Conservation (phyloP, 495 filamentous ascomycete species). For the Penicilliopsis zonata region DNA sequence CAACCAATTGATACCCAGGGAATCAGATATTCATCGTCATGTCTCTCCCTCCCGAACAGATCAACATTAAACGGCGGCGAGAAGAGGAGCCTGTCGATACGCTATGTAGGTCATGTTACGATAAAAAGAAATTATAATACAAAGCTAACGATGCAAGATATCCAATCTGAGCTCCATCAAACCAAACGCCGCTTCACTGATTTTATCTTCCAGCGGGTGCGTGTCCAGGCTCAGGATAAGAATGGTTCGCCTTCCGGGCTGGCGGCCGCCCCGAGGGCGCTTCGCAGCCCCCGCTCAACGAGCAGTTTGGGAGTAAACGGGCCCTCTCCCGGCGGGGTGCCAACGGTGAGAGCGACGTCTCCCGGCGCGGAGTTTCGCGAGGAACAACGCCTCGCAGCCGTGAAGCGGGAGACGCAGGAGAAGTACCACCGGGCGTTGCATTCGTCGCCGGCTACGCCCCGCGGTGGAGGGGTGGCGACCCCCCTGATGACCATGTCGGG, state of each 20-base stretch:
- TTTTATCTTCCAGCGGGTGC: conserved; percentile 34
- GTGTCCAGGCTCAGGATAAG: conserved; percentile 10
- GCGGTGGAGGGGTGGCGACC: not conserved
- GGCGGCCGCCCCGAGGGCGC: conserved; percentile 11
- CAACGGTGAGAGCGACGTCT: conserved; percentile 29
- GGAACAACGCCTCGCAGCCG: conserved; percentile 19
- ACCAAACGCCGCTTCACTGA: conserved; percentile 39
- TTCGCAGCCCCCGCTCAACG: conserved; percentile 29
- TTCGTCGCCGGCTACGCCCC: conserved; percentile 5
- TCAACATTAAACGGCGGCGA: conserved; percentile 44
- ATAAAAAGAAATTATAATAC: not conserved
- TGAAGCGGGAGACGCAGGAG: conserved; percentile 20
- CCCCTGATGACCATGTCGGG: too few species aligned
- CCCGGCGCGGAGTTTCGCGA: conserved; percentile 34
- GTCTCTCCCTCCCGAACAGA: conserved; percentile 39
- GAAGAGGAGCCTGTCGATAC: conserved; percentile 45
- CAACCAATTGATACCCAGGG: too few species aligned
- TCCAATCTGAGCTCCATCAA: conserved; percentile 32
- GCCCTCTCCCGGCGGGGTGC: conserved; percentile 14
- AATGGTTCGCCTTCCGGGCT: conserved; percentile 7
- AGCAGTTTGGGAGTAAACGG: conserved; percentile 20
- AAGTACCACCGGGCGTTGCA: conserved; percentile 16
- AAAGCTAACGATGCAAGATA: conserved; percentile 19
- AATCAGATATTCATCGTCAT: too few species aligned
- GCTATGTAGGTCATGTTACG: conserved; percentile 30